Conservation (phyloP, 1,284 basidiomycete species). For the Tilletia horrida region DNA sequence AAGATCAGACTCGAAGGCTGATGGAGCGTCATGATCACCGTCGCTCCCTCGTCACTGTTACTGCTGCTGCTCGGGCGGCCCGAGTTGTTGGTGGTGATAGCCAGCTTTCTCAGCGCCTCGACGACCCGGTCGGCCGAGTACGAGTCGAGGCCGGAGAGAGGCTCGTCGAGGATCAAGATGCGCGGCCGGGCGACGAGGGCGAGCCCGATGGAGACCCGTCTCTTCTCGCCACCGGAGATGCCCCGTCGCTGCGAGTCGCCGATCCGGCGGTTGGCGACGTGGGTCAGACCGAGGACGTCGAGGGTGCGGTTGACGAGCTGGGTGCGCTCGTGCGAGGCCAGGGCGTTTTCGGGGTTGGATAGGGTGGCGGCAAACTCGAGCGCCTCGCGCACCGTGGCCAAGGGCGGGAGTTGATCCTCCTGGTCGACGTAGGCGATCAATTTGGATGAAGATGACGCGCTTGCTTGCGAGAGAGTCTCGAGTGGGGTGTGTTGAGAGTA, state of each 20-base stretch:
- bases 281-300: slow-evolving; percentile 33
- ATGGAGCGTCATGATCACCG: slow-evolving; percentile 41
- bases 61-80: no score
- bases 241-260: slow-evolving; percentile 37
- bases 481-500: slow-evolving; percentile 10
- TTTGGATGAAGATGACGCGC: slow-evolving; percentile 16
- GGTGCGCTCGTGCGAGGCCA: slow-evolving; percentile 26
- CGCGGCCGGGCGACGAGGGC: slow-evolving; percentile 38
- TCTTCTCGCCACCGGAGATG: slow-evolving; percentile 41
- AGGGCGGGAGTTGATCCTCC: slow-evolving; percentile 38
- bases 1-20: slow-evolving; percentile 45
- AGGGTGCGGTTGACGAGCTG: slow-evolving; percentile 30
- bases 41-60: slow-evolving; percentile 20
- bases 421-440: slow-evolving; percentile 42
- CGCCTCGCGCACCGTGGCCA: slow-evolving; percentile 41
- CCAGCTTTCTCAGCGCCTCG: slow-evolving; percentile 32
- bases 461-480: neutral
- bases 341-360: slow-evolving; percentile 34
- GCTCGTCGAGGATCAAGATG: slow-evolving; percentile 41
- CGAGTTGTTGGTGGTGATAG: neutral
- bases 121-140: slow-evolving; percentile 38
- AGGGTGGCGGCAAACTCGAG: slow-evolving; percentile 40
- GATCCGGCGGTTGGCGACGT: slow-evolving; percentile 34
- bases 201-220: slow-evolving; percentile 39
- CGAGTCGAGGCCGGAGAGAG: slow-evolving; percentile 39